Evolutionary conservation across 2,329 filamentous ascomycete species (phyloP).

Genomic region (Lecanosticta acicola): DNA sequence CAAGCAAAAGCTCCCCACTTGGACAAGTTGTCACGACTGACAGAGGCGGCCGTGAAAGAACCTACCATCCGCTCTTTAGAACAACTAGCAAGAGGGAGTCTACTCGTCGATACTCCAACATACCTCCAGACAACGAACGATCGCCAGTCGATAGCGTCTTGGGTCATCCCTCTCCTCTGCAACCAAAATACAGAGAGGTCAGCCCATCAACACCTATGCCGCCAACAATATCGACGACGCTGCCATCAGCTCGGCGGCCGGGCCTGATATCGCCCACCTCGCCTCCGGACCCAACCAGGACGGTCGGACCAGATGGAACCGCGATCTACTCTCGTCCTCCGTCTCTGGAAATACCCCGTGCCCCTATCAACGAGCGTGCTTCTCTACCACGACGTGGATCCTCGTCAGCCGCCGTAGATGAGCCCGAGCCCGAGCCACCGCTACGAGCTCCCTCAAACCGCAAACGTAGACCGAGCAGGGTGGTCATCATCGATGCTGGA

Average conservation of each 20-base stretch:
- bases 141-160: constrained; percentile 18
- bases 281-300: constrained; percentile 8
- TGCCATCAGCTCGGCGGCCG: constrained; percentile 5
- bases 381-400: constrained; percentile 1
- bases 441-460: neutral
- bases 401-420: neutral
- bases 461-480: neutral
- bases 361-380: constrained; percentile 16
- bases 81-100: constrained; percentile 18
- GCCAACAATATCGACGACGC: constrained; percentile 8
- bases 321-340: constrained; percentile 23
- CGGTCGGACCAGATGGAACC: constrained; percentile 20
- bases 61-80: constrained; percentile 21
- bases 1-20: constrained; percentile 7
- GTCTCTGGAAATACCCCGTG: constrained; percentile 18
- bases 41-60: constrained; percentile 17
- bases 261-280: constrained; percentile 6
- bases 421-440: neutral
- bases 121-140: constrained; percentile 7
- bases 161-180: constrained; percentile 14
- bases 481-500: neutral
- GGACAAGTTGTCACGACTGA: constrained; percentile 22
- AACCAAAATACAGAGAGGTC: constrained; percentile 9
- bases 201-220: constrained; percentile 16
- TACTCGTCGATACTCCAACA: constrained; percentile 12